These are phyloP conservation scores for Jamesozyma rosinii DNA, from an alignment of 805 yeast species.

Conservation along the genomic window DNA sequence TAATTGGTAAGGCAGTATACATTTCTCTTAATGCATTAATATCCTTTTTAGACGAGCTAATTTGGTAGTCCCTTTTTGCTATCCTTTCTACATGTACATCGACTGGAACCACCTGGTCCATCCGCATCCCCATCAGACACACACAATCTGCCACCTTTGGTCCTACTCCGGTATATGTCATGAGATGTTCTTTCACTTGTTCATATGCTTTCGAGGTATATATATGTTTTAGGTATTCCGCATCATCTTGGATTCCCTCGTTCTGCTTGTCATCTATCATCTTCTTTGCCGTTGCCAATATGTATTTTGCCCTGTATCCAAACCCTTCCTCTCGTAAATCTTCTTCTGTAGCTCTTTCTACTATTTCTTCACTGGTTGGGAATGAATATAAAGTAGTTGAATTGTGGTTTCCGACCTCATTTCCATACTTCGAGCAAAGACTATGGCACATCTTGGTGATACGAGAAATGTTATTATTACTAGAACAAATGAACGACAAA, in stretches of 20 bases:
- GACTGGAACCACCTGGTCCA: slow-evolving; percentile 83
- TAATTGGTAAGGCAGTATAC: slow-evolving; percentile 22
- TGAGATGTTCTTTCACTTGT: slow-evolving; percentile 33
- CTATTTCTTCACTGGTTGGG: slow-evolving; percentile 54
- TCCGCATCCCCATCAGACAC: slow-evolving; percentile 55
- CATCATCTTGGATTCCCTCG: slow-evolving; percentile 15
- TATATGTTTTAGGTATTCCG: slow-evolving; percentile 31
- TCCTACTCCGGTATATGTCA: slow-evolving; percentile 78
- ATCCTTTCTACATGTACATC: slow-evolving; percentile 93
- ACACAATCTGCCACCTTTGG: slow-evolving; percentile 98
- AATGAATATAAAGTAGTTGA: slow-evolving; percentile 58
- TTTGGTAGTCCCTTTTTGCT: slow-evolving; percentile 71
- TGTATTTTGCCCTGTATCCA: slow-evolving; percentile 89
- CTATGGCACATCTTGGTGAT: slow-evolving; percentile 87
- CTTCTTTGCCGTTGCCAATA: slow-evolving; percentile 62
- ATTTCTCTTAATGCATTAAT: slow-evolving; percentile 21
- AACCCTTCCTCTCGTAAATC: slow-evolving; percentile 44
- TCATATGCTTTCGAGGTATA: slow-evolving; percentile 36
- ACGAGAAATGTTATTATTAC: slow-evolving; percentile 91
- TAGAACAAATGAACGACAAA: slow-evolving; percentile 83
- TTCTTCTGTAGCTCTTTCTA: slow-evolving; percentile 36
- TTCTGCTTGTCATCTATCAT: slow-evolving; percentile 32
- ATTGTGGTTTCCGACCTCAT: slow-evolving; percentile 42
- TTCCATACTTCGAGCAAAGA: slow-evolving; percentile 64
- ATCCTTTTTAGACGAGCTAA: slow-evolving; percentile 29